Evolutionary conservation across 2,329 filamentous ascomycete species (phyloP).

Genomic region (Seiridium cupressi): DNA sequence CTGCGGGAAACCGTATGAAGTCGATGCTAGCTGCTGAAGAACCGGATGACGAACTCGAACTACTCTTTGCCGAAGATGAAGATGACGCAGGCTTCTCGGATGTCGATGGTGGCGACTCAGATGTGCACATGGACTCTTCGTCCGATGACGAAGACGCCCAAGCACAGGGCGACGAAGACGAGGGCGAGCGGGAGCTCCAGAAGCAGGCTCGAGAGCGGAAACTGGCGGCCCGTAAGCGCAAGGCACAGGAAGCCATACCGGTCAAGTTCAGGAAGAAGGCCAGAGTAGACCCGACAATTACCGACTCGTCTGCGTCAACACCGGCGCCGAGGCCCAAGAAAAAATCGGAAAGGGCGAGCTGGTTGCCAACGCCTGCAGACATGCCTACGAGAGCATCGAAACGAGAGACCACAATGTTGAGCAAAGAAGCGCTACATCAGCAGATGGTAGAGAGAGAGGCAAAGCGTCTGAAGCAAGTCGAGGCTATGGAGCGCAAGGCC

Average conservation of each 20-base stretch:
- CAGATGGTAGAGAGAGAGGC: constrained; percentile 74
- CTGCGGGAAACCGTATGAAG: constrained; percentile 81
- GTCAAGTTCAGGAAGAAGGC: constrained; percentile 73
- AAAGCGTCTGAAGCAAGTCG: constrained; percentile 68
- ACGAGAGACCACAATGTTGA: constrained; percentile 55
- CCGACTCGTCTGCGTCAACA: constrained; percentile 34
- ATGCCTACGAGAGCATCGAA: constrained; percentile 58
- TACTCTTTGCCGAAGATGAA: constrained; percentile 73
- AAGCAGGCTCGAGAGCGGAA: constrained; percentile 69
- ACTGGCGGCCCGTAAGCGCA: constrained; percentile 72
- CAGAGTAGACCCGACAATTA: constrained; percentile 53
- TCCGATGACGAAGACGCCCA: constrained; percentile 80
- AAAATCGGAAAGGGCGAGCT: constrained; percentile 58
- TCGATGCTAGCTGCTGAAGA: constrained; percentile 74
- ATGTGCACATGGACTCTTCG: constrained; percentile 83
- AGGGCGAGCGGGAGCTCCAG: constrained; percentile 85
- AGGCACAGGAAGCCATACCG: constrained; percentile 72
- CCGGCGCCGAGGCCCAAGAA: constrained; percentile 54
- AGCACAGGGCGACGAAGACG: constrained; percentile 67
- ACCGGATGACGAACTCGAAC: constrained; percentile 66
- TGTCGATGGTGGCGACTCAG: constrained; percentile 64
- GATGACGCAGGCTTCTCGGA: constrained; percentile 70
- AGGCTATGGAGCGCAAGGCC: constrained; percentile 64
- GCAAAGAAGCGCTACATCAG: constrained; percentile 62
- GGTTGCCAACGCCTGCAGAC: constrained; percentile 54